These are phyloP conservation scores for Chaetomium sp. DNA, from an alignment of 2,329 filamentous ascomycete species.

Conservation along the genomic window DNA sequence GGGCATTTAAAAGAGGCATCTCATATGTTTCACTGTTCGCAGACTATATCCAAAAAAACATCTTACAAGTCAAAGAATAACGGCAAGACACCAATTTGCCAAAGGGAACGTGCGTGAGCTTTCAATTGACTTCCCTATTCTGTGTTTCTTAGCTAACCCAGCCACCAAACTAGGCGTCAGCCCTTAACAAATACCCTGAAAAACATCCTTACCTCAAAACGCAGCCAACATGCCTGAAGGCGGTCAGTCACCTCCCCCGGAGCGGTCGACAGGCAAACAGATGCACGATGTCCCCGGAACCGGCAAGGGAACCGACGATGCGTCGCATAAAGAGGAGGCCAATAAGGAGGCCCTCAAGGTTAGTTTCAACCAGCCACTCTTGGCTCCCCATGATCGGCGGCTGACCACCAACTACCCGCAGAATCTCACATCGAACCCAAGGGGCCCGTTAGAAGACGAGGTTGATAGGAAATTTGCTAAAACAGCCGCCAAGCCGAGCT, in stretches of 20 bases:
- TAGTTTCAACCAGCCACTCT: slow-evolving; percentile 13
- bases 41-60: not conserved
- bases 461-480: slow-evolving; percentile 57
- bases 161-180: too few relatives aligned
- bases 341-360: slow-evolving; percentile 48
- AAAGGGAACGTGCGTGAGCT: not conserved
- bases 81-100: not conserved
- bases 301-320: slow-evolving; percentile 52
- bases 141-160: too few relatives aligned
- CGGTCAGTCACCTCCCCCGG: slow-evolving; percentile 71
- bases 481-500: slow-evolving; percentile 23
- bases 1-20: slow-evolving; percentile 1
- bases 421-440: slow-evolving; percentile 59
- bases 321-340: slow-evolving; percentile 46
- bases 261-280: slow-evolving; percentile 60
- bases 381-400: not conserved
- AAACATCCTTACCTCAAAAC: not conserved
- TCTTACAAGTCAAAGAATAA: not conserved
- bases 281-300: slow-evolving; percentile 50
- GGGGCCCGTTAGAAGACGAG: slow-evolving; percentile 54
- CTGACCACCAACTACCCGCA: slow-evolving; percentile 21
- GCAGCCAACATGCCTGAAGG: slow-evolving; percentile 52
- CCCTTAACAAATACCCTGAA: not conserved
- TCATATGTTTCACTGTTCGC: not conserved
- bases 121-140: too few relatives aligned